Percentiles rank a stretch among this genome's conserved stretches.
Conservation (phyloP, 768 basidiomycete species). For the Kwoniella newhampshirensis region DNA sequence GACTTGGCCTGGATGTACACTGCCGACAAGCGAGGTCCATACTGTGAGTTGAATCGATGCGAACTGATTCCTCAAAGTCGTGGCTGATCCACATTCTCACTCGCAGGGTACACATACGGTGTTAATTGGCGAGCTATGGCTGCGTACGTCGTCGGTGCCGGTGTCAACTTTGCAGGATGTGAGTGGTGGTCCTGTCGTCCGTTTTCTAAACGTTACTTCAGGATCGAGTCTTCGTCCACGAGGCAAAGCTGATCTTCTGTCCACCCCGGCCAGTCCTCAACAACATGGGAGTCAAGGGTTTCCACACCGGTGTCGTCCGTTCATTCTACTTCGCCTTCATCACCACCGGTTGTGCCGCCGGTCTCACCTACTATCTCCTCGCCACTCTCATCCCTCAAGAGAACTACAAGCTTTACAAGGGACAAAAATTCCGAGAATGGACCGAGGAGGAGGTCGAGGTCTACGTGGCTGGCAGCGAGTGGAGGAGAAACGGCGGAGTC, state of each 20-base stretch:
- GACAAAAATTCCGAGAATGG: conserved; percentile 30
- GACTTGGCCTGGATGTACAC: conserved; percentile 28
- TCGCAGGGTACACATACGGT: conserved; percentile 29
- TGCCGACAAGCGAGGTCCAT: conserved; percentile 27
- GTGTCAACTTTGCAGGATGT: conserved; percentile 33
- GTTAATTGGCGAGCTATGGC: conserved; percentile 28
- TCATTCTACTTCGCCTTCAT: conserved; percentile 32
- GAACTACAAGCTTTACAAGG: conserved; percentile 27
- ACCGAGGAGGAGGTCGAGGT: conserved; percentile 28
- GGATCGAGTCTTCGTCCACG: too few relatives aligned
- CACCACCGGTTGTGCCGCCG: conserved; percentile 20
- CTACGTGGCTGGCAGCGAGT: conserved; percentile 5
- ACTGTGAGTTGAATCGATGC: conserved; percentile 14
- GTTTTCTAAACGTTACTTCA: not conserved
- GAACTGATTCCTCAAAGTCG: too few relatives aligned
- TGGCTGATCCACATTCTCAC: too few relatives aligned
- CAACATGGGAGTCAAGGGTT: conserved; percentile 25
- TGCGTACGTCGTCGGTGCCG: conserved; percentile 32
- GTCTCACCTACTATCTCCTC: conserved; percentile 29
- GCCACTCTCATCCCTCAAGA: conserved; percentile 22
- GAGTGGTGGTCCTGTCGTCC: too few relatives aligned
- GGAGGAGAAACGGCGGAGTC: not conserved
- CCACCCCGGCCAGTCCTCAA: conserved; percentile 17
- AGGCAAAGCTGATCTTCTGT: too few relatives aligned
- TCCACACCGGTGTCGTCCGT: conserved; percentile 11